Percentiles rank a stretch among this genome's conserved stretches.
These are phyloP conservation scores for Aspergillus eucalypticola DNA, from an alignment of 2,329 filamentous ascomycete species.

Conservation along the genomic window DNA sequence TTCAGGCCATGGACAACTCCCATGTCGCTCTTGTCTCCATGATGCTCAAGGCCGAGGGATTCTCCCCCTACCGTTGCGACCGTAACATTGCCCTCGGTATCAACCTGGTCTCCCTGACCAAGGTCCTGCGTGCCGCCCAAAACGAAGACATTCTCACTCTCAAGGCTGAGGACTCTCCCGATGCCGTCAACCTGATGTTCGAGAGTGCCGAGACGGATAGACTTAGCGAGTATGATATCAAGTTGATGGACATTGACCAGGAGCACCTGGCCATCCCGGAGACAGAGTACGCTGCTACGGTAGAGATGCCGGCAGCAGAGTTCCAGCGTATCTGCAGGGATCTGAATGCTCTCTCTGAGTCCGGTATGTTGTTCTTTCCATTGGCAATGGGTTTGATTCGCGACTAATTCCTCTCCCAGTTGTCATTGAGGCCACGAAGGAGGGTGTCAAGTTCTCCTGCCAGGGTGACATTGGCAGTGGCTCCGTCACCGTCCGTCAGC, in stretches of 20 bases:
- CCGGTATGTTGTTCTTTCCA: slow-evolving; percentile 63
- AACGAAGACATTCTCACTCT: slow-evolving; percentile 93
- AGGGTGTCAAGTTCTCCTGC: slow-evolving; percentile 93
- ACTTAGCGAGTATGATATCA: slow-evolving; percentile 98
- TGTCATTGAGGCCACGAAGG: slow-evolving; percentile 92
- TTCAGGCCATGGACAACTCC: slow-evolving; percentile 99
- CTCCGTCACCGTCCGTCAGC: slow-evolving; percentile 84
- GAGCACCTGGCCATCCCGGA: slow-evolving; percentile 98
- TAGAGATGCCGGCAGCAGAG: slow-evolving; percentile 83
- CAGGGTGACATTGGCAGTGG: slow-evolving; percentile 95
- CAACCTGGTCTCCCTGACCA: slow-evolving; percentile 94
- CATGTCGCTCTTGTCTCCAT: slow-evolving; percentile 98
- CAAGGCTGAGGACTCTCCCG: slow-evolving; percentile 95
- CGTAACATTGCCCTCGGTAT: slow-evolving; percentile 98
- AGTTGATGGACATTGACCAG: slow-evolving; percentile 99
- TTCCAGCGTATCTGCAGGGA: slow-evolving; percentile 96
- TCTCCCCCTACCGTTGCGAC: slow-evolving; percentile 95
- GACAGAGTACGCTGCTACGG: slow-evolving; percentile 94
- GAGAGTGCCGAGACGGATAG: slow-evolving; percentile 87
- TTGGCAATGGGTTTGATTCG: not conserved
- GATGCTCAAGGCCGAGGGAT: slow-evolving; percentile 94
- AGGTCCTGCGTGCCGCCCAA: slow-evolving; percentile 91
- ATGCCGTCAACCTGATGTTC: slow-evolving; percentile 93
- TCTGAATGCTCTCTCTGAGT: slow-evolving; percentile 88
- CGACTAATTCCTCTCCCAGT: slow-evolving; percentile 57